Conservation (phyloP, 768 basidiomycete species). For the Xerocomellus amylosporus region DNA sequence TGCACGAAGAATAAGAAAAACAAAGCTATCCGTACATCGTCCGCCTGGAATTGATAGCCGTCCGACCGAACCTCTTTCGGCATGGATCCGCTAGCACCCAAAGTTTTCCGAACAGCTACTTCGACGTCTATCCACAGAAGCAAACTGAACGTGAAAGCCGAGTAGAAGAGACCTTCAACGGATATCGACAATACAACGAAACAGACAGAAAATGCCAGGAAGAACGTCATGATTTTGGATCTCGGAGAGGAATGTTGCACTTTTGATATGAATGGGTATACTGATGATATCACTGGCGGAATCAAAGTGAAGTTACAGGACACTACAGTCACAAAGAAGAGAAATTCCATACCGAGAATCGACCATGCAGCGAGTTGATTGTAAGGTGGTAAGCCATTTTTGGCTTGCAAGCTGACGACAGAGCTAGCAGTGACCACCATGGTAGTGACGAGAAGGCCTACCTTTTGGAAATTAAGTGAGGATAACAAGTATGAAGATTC, state of each 20-base stretch:
- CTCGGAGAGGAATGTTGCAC: conserved; percentile 37
- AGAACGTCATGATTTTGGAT: conserved; percentile 58
- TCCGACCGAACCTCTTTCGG: background rate
- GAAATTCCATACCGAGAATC: conserved; percentile 49
- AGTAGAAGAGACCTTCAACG: conserved; percentile 77
- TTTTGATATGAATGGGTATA: conserved; percentile 47
- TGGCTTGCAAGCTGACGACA: conserved; percentile 57
- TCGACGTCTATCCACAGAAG: conserved; percentile 71
- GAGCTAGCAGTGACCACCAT: conserved; percentile 60
- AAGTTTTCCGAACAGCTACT: conserved; percentile 22
- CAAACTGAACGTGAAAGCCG: conserved; percentile 62
- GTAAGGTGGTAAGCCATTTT: conserved; percentile 56
- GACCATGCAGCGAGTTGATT: conserved; percentile 68
- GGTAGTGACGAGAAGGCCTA: conserved; percentile 40
- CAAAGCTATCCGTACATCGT: conserved; percentile 70
- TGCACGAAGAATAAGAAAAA: conserved; percentile 88
- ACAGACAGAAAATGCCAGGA: conserved; percentile 69
- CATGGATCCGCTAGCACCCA: background rate
- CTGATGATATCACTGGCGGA: conserved; percentile 50
- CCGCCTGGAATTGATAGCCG: conserved; percentile 47
- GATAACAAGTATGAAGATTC: background rate
- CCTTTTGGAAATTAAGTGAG: conserved; percentile 30
- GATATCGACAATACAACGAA: conserved; percentile 82
- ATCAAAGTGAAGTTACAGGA: background rate
- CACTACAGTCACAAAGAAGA: background rate